Evolutionary conservation across 257 asterid genomes (phyloP), one percentile per base, ranked within the genome.

Genomic region (Nicotiana tabacum): DNA sequence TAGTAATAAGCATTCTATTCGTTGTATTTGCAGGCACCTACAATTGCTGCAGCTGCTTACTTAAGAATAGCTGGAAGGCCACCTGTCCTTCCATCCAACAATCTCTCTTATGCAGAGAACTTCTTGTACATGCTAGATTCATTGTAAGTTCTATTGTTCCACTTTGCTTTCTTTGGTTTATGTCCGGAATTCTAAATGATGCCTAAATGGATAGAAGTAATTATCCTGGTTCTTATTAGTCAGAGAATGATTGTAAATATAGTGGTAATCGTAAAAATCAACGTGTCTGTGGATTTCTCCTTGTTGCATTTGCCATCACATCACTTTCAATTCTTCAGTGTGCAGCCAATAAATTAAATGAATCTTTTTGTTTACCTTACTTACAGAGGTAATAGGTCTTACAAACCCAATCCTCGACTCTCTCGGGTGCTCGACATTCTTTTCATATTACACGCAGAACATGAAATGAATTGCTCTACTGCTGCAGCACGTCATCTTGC

Each of bases 41-140:
- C 99, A 65, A 96, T 94, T 83, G 99, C 99, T 78, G 98, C 99
- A 30, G 99, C 99, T 46, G 98, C 99, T 87, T 94, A 94, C 88
- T 89, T 96, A 92, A 96, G 99, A 86, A 87, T 94, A 94, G 97
- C 99, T 27, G 99, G 99, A 86, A 90, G 99, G 87, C 97, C 99
- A 46, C 92, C 98, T 77, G 98, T 94, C 87, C 98, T 93, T 80
- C 99, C 99, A n/a, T 96, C 98, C 57, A 93, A 86, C 90, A 94
- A 84, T 77, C 96, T 96, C 37, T 96, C 99, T 53, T 96, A 96
- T 88, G 89, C 98, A 10, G 99, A 96, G 91, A 96, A 96, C 90
- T 96, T 96, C 92, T 89, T 96, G 83, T 96, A 96, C 85, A 96
- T 96, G 99, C 99, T 96, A 64, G 99, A 96, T 90, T 96, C 99